Conservation (phyloP, 148 eudicot genomes). For the Vaccinium myrtillus region DNA sequence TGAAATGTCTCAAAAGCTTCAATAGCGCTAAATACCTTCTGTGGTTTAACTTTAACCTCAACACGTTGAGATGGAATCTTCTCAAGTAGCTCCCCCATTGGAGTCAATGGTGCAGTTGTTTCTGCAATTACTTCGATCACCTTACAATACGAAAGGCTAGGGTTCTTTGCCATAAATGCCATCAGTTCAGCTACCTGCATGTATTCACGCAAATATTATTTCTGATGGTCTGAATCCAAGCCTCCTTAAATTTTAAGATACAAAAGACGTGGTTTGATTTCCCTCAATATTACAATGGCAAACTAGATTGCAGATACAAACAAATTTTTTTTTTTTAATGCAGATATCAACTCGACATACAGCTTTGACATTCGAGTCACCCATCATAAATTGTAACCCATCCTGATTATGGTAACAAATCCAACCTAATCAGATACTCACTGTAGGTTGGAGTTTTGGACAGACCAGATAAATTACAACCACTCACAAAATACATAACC, state of each 20-base stretch:
- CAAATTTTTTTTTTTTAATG: no score
- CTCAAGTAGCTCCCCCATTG: slow-evolving; percentile 64
- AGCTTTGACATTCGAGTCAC: background rate
- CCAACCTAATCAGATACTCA: background rate
- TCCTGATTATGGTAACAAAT: background rate
- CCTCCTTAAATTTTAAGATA: background rate
- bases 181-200: slow-evolving; percentile 86
- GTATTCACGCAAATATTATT: background rate
- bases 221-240: background rate
- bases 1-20: background rate
- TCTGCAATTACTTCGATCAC: slow-evolving; percentile 87
- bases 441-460: background rate
- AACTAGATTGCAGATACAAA: background rate
- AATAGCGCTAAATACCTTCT: slow-evolving; percentile 29
- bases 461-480: background rate
- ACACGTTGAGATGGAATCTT: slow-evolving; percentile 67
- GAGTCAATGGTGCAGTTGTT: slow-evolving; percentile 80
- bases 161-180: slow-evolving; percentile 75
- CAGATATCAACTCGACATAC: background rate
- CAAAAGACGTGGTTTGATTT: background rate
- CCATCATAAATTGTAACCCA: background rate
- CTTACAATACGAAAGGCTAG: slow-evolving; percentile 70
- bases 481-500: background rate
- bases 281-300: background rate
- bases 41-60: slow-evolving; percentile 26